Conservation (phyloP, 2,329 filamentous ascomycete species). For the Cryphonectria naterciae region DNA sequence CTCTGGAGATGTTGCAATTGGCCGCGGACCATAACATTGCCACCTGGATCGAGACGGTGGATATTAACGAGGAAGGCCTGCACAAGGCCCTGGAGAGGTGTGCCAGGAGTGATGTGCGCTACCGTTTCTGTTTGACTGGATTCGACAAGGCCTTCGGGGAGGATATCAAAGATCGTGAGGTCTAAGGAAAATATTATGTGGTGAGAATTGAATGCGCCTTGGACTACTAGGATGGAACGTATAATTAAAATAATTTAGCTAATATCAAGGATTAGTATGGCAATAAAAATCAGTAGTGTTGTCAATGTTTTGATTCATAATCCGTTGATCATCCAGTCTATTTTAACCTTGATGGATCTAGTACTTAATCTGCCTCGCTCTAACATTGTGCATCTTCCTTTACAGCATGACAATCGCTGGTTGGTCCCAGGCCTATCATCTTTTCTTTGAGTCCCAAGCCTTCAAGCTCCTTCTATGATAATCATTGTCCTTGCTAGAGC, state of each 20-base stretch:
- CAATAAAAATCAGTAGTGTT: no score
- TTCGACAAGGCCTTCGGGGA: slow-evolving; percentile 70
- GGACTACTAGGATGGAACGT: neutral
- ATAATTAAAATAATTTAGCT: neutral
- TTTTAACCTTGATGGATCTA: neutral
- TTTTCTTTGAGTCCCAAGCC: neutral
- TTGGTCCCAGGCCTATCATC: neutral
- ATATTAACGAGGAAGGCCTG: slow-evolving; percentile 73
- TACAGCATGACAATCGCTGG: neutral
- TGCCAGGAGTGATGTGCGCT: slow-evolving; percentile 71
- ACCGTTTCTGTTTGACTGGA: slow-evolving; percentile 74
- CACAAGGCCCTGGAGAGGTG: slow-evolving; percentile 71
- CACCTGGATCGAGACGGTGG: slow-evolving; percentile 74
- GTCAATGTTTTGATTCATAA: no score
- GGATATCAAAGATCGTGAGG: slow-evolving; percentile 25
- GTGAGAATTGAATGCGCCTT: neutral
- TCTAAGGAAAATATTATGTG: neutral
- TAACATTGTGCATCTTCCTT: neutral
- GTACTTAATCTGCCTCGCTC: neutral
- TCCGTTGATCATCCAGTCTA: no score
- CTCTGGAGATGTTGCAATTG: slow-evolving; percentile 72
- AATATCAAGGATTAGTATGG: no score
- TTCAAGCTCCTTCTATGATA: neutral
- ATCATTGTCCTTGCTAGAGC: neutral
- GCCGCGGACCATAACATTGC: slow-evolving; percentile 71